A percentile compares a stretch with the other conserved stretches of the same genome.
phyloP scores from a whole-genome alignment of 2,329 filamentous ascomycete species.

The Xylaria sp. region DNA sequence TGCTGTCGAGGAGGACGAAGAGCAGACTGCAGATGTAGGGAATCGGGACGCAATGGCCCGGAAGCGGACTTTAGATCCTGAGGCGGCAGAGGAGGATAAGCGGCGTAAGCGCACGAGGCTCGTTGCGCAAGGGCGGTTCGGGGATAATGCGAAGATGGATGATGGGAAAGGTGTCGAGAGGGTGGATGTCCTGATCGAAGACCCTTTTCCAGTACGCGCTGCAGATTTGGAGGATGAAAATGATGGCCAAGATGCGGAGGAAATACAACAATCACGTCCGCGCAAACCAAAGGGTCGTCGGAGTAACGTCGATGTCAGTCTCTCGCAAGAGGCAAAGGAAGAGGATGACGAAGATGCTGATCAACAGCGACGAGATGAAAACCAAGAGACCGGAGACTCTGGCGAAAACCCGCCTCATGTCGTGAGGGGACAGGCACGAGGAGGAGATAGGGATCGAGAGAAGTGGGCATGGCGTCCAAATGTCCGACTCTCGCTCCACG shows the following conservation, averaged over 20 bases:
- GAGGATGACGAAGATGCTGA: constrained; percentile 42
- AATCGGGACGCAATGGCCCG: constrained; percentile 39
- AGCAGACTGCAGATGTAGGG: constrained; percentile 34
- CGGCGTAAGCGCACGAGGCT: constrained; percentile 68
- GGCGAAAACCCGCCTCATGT: constrained; percentile 43
- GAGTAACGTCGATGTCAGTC: constrained; percentile 42
- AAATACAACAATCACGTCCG: constrained; percentile 19
- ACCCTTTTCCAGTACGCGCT: constrained; percentile 60
- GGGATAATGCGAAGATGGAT: constrained; percentile 64
- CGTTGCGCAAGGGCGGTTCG: constrained; percentile 77
- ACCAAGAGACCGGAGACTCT: constrained; percentile 32
- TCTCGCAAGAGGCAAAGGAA: constrained; percentile 43
- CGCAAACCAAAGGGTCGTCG: constrained; percentile 43
- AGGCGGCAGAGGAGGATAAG: constrained; percentile 49
- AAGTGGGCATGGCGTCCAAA: constrained; percentile 63
- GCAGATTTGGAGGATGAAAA: constrained; percentile 34
- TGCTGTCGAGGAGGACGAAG: constrained; percentile 42
- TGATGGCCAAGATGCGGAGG: constrained; percentile 28
- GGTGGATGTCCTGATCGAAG: constrained; percentile 69
- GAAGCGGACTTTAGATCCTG: constrained; percentile 41
- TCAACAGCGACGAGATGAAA: neutral
- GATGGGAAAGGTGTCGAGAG: constrained; percentile 72
- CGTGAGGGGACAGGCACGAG: constrained; percentile 42
- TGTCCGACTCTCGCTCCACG: constrained; percentile 76
- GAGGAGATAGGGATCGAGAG: constrained; percentile 44